Percentiles rank a stretch among this genome's conserved stretches.
These are phyloP conservation scores for Ogataea pignaliae DNA, from an alignment of 805 yeast species.

Conservation along the genomic window DNA sequence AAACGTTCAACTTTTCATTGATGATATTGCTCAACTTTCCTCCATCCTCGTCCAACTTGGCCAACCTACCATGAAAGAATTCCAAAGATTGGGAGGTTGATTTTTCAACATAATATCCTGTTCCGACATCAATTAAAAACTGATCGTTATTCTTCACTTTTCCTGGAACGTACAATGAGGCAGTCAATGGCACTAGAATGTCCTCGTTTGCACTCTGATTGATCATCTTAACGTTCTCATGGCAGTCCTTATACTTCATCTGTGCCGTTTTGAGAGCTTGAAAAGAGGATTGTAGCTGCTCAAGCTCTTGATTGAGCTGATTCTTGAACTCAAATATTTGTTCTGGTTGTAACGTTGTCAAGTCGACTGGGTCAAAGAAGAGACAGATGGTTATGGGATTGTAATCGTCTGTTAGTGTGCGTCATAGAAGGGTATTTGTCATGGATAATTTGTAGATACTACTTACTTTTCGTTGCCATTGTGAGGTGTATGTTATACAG, in stretches of 20 bases:
- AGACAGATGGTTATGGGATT: no score
- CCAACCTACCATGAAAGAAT: conserved; percentile 71
- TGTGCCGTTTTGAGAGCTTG: conserved; percentile 82
- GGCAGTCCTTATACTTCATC: conserved; percentile 76
- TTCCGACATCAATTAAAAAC: conserved; percentile 90
- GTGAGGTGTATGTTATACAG: no score
- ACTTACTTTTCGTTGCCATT: no score
- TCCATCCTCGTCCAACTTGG: conserved; percentile 68
- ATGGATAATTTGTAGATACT: no score
- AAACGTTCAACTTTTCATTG: conserved; percentile 62
- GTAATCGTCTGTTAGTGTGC: no score
- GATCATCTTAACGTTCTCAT: conserved; percentile 59
- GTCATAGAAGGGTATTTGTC: no score
- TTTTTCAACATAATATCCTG: conserved; percentile 92
- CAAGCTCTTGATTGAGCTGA: conserved; percentile 78
- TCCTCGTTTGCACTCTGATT: conserved; percentile 37
- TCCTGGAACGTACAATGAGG: conserved; percentile 89
- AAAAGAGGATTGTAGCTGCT: conserved; percentile 78
- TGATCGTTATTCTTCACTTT: conserved; percentile 56
- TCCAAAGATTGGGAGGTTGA: conserved; percentile 55
- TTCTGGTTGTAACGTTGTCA: conserved; percentile 69
- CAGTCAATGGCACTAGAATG: conserved; percentile 80
- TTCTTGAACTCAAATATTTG: conserved; percentile 81
- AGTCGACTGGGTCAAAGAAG: conserved; percentile 39
- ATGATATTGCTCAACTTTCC: conserved; percentile 70